phyloP scores from a whole-genome alignment of 2,329 filamentous ascomycete species.

The Tolypocladium endophyticum region DNA sequence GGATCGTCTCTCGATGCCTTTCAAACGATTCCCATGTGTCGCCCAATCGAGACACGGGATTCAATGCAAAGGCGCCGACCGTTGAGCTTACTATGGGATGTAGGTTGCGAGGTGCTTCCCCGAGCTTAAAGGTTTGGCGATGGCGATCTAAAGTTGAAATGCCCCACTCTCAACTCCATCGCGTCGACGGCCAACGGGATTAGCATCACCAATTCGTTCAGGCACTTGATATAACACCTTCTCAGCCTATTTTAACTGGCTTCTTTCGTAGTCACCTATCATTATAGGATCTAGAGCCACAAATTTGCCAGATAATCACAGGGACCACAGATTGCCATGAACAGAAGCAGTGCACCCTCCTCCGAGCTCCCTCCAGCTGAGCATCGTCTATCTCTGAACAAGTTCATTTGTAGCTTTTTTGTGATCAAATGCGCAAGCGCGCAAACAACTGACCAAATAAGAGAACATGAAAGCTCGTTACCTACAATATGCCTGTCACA shows the following conservation, averaged over 20 bases:
- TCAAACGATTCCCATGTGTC: not conserved
- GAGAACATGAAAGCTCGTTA: not conserved
- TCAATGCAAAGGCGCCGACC: not conserved
- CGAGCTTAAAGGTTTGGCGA: not conserved
- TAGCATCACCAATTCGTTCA: not conserved
- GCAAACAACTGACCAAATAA: not conserved
- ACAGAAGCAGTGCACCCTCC: not conserved
- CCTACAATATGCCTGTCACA: not conserved
- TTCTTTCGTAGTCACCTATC: not conserved
- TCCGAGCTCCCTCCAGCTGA: not conserved
- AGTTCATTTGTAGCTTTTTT: not conserved
- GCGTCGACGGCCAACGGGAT: too few relatives aligned
- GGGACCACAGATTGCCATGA: not conserved
- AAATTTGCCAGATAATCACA: not conserved
- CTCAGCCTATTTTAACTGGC: not conserved
- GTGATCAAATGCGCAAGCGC: not conserved
- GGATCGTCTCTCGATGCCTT: not conserved
- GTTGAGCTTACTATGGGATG: not conserved
- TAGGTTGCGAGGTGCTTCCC: not conserved
- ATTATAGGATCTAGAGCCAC: not conserved
- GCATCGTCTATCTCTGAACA: not conserved
- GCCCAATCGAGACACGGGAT: not conserved
- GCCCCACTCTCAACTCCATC: not conserved
- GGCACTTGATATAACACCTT: not conserved
- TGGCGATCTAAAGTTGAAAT: not conserved